phyloP scores from a whole-genome alignment of 495 filamentous ascomycete species.

The Aspergillus affinis region DNA sequence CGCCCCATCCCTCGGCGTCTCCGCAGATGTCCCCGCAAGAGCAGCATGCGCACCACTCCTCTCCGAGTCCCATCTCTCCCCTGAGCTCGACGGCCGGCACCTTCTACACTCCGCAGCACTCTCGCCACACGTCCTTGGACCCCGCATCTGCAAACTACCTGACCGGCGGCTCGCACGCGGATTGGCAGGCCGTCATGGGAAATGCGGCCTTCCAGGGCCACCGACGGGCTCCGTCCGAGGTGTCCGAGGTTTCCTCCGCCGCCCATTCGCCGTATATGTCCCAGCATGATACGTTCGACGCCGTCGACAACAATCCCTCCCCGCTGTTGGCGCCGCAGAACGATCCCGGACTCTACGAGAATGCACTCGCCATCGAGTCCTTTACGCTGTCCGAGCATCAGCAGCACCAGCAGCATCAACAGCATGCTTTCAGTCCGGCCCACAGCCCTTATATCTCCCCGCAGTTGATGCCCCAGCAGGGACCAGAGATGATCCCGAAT shows the following conservation, averaged over 20 bases:
- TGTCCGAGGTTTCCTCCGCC: conserved; percentile 84
- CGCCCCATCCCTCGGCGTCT: conserved; percentile 66
- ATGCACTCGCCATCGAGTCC: conserved; percentile 70
- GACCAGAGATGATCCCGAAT: conserved; percentile 49
- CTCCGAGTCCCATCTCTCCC: conserved; percentile 53
- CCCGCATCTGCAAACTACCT: conserved; percentile 73
- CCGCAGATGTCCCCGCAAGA: conserved; percentile 70
- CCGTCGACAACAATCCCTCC: conserved; percentile 68
- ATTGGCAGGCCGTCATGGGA: conserved; percentile 67
- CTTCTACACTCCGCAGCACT: conserved; percentile 64
- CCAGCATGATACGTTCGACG: conserved; percentile 78
- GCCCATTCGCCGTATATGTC: conserved; percentile 77
- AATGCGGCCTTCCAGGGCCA: conserved; percentile 70
- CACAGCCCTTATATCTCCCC: conserved; percentile 87
- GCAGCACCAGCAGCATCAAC: conserved; percentile 50
- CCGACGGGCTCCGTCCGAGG: conserved; percentile 82
- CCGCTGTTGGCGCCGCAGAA: conserved; percentile 74
- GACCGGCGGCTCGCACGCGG: conserved; percentile 55
- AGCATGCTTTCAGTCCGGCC: conserved; percentile 66
- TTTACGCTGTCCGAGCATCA: conserved; percentile 82
- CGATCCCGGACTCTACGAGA: conserved; percentile 71
- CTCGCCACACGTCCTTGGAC: conserved; percentile 76
- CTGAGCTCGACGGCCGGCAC: conserved; percentile 50
- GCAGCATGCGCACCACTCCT: conserved; percentile 41
- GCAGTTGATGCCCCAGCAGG: conserved; percentile 73